These are phyloP conservation scores for Parastagonospora nodorum DNA, from an alignment of 2,329 filamentous ascomycete species.

Conservation along the genomic window DNA sequence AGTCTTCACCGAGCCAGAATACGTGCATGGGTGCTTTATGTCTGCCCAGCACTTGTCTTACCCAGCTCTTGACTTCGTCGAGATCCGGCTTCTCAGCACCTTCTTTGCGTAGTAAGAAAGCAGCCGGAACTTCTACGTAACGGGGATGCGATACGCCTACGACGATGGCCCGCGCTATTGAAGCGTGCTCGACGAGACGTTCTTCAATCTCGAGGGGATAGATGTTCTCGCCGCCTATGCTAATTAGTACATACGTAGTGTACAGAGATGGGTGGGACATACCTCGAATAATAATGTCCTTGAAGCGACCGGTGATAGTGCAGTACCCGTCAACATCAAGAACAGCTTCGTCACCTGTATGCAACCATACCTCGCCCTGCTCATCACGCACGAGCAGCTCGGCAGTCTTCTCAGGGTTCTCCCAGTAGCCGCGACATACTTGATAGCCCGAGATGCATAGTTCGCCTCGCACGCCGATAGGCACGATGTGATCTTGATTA, in stretches of 20 bases:
- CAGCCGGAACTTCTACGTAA: constrained; percentile 74
- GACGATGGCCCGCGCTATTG: constrained; percentile 68
- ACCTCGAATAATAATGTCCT: constrained; percentile 79
- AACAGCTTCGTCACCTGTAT: constrained; percentile 48
- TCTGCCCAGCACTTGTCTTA: constrained; percentile 44
- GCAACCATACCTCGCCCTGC: constrained; percentile 53
- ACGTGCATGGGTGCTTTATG: constrained; percentile 68
- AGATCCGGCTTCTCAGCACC: constrained; percentile 30
- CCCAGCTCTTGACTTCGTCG: constrained; percentile 46
- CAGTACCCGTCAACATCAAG: constrained; percentile 62
- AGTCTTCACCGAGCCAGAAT: constrained; percentile 71
- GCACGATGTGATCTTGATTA: constrained; percentile 66
- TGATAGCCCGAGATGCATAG: constrained; percentile 80
- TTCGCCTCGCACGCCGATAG: constrained; percentile 71
- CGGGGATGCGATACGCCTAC: constrained; percentile 72
- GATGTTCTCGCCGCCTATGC: constrained; percentile 49
- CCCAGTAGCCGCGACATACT: constrained; percentile 66
- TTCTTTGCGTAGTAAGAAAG: constrained; percentile 58
- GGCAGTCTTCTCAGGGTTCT: constrained; percentile 75
- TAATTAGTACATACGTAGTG: background rate
- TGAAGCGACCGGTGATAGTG: constrained; percentile 74
- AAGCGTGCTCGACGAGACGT: constrained; percentile 67
- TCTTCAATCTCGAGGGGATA: constrained; percentile 77
- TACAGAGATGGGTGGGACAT: constrained; percentile 7
- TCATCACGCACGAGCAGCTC: constrained; percentile 73